Percentiles rank a stretch among this genome's conserved stretches.
Conservation (phyloP, 495 filamentous ascomycete species). For the Aspergillus ostianus region DNA sequence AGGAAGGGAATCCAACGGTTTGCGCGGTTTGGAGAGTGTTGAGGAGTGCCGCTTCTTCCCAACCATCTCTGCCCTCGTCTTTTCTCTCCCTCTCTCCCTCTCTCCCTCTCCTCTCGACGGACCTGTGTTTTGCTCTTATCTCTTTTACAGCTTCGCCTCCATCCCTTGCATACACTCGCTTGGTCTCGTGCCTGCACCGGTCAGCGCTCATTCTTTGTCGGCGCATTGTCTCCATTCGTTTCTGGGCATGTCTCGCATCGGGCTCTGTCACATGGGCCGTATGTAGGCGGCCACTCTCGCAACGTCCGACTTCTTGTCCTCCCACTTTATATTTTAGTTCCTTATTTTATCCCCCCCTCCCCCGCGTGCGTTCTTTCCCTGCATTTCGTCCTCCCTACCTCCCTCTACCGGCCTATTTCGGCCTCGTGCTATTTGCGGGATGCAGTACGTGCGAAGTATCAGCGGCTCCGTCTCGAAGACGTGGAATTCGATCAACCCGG, state of each 20-base stretch:
- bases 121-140: too few relatives aligned
- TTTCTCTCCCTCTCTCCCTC: neutral
- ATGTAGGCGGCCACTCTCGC: slow-evolving; percentile 37
- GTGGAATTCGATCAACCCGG: slow-evolving; percentile 99
- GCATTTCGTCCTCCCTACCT: slow-evolving; percentile 8
- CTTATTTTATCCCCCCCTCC: slow-evolving; percentile 3
- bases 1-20: neutral
- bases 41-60: neutral
- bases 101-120: neutral
- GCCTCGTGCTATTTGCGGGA: slow-evolving; percentile 34
- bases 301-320: slow-evolving; percentile 22
- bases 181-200: neutral
- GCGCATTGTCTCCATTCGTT: slow-evolving; percentile 13
- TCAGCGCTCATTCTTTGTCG: slow-evolving; percentile 4
- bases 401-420: neutral
- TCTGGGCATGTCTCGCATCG: slow-evolving; percentile 25
- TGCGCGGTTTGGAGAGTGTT: neutral
- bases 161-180: neutral
- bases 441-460: slow-evolving; percentile 98
- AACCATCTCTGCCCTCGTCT: neutral
- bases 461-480: slow-evolving; percentile 96
- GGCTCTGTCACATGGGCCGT: slow-evolving; percentile 45
- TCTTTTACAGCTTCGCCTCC: too few relatives aligned
- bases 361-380: slow-evolving; percentile 9
- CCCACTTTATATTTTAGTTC: slow-evolving; percentile 8